phyloP scores from a whole-genome alignment of 352 stramenopile genomes.

The Blastocystis sp. region DNA sequence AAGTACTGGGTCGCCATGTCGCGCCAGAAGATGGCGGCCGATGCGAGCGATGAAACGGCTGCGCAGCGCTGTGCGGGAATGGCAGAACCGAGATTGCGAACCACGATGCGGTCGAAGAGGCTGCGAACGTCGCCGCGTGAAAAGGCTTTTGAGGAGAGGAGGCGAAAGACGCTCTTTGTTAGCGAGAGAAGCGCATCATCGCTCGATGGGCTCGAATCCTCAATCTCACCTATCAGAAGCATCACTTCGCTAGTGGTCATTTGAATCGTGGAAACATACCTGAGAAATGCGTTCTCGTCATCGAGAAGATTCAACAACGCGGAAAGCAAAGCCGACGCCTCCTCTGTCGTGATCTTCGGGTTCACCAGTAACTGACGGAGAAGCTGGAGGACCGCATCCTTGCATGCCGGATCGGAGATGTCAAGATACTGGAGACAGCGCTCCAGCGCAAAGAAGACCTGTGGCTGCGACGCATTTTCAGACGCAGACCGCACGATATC shows the following conservation, averaged over 20 bases:
- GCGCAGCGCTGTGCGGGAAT: neutral
- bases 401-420: neutral
- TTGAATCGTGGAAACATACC: neutral
- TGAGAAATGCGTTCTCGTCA: neutral
- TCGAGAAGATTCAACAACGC: constrained; percentile 27
- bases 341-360: neutral
- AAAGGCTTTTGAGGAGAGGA: constrained; percentile 12
- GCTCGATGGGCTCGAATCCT: neutral
- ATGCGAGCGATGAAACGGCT: neutral
- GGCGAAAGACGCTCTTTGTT: constrained; percentile 6
- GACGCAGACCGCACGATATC: neutral
- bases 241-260: neutral
- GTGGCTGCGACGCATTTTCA: too few species aligned
- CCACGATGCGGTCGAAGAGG: constrained; percentile 23
- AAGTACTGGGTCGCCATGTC: neutral
- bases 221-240: neutral
- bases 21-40: neutral
- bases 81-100: neutral
- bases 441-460: neutral
- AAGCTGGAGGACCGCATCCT: neutral
- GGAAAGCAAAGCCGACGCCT: neutral
- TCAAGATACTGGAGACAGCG: constrained; percentile 42
- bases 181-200: neutral
- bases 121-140: neutral
- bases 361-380: neutral